phyloP scores from a whole-genome alignment of 176 grass and related monocot species.

The Lolium multiflorum region DNA sequence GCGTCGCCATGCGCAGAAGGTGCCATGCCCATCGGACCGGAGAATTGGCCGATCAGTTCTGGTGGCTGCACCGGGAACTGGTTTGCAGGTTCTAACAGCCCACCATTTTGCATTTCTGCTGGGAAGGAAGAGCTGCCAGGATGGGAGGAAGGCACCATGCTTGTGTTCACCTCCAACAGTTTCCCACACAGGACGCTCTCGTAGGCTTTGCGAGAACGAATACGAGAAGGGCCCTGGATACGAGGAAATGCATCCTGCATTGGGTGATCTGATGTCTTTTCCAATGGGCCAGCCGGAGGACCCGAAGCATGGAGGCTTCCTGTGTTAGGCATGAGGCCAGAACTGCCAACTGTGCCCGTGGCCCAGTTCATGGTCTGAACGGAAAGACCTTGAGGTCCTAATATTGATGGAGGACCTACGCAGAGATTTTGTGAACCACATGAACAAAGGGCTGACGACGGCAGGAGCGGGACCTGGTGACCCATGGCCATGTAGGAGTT shows the following conservation, averaged over 20 bases:
- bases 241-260: not conserved
- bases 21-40: too few relatives aligned
- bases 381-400: slow-evolving; percentile 11
- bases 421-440: slow-evolving; percentile 8
- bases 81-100: not conserved
- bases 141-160: not conserved
- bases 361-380: slow-evolving; percentile 1
- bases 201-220: not conserved
- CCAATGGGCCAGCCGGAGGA: not conserved
- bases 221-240: too few relatives aligned
- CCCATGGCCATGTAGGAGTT: too few relatives aligned
- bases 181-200: slow-evolving; percentile 30
- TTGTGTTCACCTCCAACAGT: not conserved
- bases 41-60: too few relatives aligned
- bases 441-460: not conserved
- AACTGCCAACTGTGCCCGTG: slow-evolving; percentile 11
- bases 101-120: slow-evolving; percentile 3
- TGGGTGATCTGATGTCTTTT: not conserved
- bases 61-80: too few relatives aligned
- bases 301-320: not conserved
- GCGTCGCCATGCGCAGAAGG: not conserved
- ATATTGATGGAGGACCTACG: slow-evolving; percentile 14
- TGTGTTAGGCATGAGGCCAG: not conserved
- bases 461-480: not conserved
- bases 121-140: not conserved